Conservation (phyloP, 805 yeast species). For the Cyberlindnera saturnus region DNA sequence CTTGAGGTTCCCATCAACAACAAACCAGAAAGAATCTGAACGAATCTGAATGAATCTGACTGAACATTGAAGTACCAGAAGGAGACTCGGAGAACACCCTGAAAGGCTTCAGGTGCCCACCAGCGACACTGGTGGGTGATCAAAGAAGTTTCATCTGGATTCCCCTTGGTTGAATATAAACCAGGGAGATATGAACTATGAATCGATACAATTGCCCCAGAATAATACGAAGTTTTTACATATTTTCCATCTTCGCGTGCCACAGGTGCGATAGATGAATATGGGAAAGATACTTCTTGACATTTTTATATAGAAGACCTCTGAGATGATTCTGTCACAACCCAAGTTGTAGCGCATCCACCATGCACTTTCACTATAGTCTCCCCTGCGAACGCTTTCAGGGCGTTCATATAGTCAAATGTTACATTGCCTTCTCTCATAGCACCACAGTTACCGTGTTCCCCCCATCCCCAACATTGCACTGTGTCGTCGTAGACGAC, state of each 20-base stretch:
- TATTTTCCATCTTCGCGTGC: slow-evolving; percentile 66
- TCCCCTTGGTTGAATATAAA: neutral
- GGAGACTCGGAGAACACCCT: neutral
- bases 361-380: slow-evolving; percentile 35
- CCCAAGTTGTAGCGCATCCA: slow-evolving; percentile 71
- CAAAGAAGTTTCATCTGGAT: slow-evolving; percentile 16
- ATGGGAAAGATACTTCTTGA: slow-evolving; percentile 76
- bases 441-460: slow-evolving; percentile 90
- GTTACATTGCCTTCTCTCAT: slow-evolving; percentile 8
- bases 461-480: slow-evolving; percentile 97
- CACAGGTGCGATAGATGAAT: slow-evolving; percentile 50
- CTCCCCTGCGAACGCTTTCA: slow-evolving; percentile 24
- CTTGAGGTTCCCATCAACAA: too few species aligned
- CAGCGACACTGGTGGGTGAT: neutral
- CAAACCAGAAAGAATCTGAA: neutral
- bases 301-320: slow-evolving; percentile 30
- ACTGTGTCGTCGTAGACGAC: slow-evolving; percentile 30
- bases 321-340: slow-evolving; percentile 25
- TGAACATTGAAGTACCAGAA: neutral
- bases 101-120: slow-evolving; percentile 16
- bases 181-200: slow-evolving; percentile 14
- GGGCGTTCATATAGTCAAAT: slow-evolving; percentile 28
- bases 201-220: slow-evolving; percentile 61
- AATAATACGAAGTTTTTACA: slow-evolving; percentile 58
- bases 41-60: neutral